Conservation (phyloP, 2,329 filamentous ascomycete genomes). For the Emergomyces orientalis region DNA sequence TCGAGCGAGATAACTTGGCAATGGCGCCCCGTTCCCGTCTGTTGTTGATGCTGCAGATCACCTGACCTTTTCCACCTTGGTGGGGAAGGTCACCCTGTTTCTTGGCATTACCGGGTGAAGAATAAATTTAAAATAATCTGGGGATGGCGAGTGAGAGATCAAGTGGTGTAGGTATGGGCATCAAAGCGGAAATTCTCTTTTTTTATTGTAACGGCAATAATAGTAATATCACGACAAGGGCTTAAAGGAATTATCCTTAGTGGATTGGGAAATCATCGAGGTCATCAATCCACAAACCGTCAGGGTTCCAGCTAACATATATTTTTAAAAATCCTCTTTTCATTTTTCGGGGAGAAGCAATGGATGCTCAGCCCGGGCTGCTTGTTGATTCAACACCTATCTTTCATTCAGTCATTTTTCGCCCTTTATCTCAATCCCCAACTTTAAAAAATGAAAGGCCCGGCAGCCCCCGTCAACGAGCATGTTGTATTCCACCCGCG, state of each 20-base stretch:
- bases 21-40: too few species aligned
- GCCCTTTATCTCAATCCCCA: background rate
- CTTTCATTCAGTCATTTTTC: background rate
- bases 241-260: background rate
- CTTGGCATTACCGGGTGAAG: too few species aligned
- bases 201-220: background rate
- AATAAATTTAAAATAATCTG: background rate
- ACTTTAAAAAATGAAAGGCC: too few species aligned
- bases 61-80: background rate
- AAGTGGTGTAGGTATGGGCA: background rate
- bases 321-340: background rate
- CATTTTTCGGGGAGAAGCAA: background rate
- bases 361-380: background rate
- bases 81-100: background rate
- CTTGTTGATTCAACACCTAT: background rate
- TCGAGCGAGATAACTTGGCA: background rate
- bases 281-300: background rate
- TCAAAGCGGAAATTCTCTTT: background rate
- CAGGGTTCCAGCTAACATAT: background rate
- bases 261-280: background rate
- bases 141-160: background rate
- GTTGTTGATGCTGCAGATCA: background rate
- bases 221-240: background rate
- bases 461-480: background rate
- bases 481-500: too few species aligned